Base-by-base conservation (phyloP, 345 rosid species). In the Euclidium syriacum region DNA sequence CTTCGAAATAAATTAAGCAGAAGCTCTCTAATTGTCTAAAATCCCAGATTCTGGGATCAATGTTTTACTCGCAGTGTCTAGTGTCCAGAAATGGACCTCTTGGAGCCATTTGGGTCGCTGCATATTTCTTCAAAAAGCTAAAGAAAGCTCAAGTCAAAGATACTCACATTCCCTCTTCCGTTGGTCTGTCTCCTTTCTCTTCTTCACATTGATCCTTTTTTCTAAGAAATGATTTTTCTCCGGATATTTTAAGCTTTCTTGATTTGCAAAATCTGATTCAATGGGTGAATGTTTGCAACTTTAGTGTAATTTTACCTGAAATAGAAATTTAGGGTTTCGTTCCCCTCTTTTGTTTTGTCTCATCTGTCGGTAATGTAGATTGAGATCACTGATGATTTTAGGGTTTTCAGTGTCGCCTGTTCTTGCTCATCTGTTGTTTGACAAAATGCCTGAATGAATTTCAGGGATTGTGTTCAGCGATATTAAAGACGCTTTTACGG, bases 91-190 rank as follows among this genome's bases (percentile, higher is more conserved):
- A 81, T 52, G 94, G 97, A 32, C 81, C 96, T 39, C 59, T 85
- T 34, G 80, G 88, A 16, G 72, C 86, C 27, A 72, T 89, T 18
- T 87, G 95, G 95, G 81, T 87, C 16, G 97, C 98, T 27, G 98
- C 94, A 11, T 87, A 85, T 75, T 85, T 61, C 84, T 77, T 64
- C 76, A 89, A 83, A 23, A 85, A 82, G 62, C 96, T 92, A 7
- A 87, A 83, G 74, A 92, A 76, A 55, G 54, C 82, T 44, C 91
- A 87, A 74, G 81, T 89, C 73, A 65, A 71, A 66, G 75, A 74
- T 34, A 84, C 91, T 40, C 82, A 84, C 55, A 83, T 92, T 71
- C 56, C 94, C 53, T 68, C 77, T 32, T 83, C 95, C 29, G 88
- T 92, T 67, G 97, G 98, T 89, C 56, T 3, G 94, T 84, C 25